Percentiles rank a stretch among this genome's conserved stretches.
Evolutionary conservation across 441 rosid species (phyloP).

Genomic region (Euphorbia schlechtendalii): DNA sequence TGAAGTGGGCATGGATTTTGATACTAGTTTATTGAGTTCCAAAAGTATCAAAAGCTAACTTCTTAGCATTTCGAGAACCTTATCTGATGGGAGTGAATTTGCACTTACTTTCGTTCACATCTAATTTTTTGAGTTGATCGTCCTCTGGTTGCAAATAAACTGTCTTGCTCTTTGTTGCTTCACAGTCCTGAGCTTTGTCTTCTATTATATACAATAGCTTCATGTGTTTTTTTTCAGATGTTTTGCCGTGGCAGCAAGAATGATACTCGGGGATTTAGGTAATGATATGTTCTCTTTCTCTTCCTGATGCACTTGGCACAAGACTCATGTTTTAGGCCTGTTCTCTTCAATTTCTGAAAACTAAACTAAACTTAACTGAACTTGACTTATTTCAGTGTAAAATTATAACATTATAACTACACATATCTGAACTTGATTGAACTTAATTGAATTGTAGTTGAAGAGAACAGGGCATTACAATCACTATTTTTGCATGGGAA

Average conservation of each 20-base stretch:
- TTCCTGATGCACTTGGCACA: constrained; percentile 3
- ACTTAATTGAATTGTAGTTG: too few relatives aligned
- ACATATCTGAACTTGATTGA: too few relatives aligned
- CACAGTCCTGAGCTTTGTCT: neutral
- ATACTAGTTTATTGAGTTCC: neutral
- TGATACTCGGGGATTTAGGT: constrained; percentile 97
- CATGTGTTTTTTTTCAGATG: constrained; percentile 57
- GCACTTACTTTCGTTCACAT: neutral
- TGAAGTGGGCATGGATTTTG: neutral
- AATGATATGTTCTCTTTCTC: constrained; percentile 20
- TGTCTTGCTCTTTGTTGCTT: neutral
- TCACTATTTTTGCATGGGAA: neutral
- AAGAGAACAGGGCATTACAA: neutral
- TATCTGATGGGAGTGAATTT: neutral
- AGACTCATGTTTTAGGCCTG: too few relatives aligned
- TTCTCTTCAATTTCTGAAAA: too few relatives aligned
- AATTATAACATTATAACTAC: too few relatives aligned
- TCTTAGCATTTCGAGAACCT: too few relatives aligned
- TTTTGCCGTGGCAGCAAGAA: constrained; percentile 98
- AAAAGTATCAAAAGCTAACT: too few relatives aligned
- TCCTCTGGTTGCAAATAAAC: neutral
- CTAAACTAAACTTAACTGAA: too few relatives aligned
- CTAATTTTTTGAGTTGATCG: neutral
- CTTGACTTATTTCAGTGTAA: too few relatives aligned
- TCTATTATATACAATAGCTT: neutral